Base-by-base conservation (phyloP, 1,139 yeast genomes). In the Suhomyces terraborum region DNA sequence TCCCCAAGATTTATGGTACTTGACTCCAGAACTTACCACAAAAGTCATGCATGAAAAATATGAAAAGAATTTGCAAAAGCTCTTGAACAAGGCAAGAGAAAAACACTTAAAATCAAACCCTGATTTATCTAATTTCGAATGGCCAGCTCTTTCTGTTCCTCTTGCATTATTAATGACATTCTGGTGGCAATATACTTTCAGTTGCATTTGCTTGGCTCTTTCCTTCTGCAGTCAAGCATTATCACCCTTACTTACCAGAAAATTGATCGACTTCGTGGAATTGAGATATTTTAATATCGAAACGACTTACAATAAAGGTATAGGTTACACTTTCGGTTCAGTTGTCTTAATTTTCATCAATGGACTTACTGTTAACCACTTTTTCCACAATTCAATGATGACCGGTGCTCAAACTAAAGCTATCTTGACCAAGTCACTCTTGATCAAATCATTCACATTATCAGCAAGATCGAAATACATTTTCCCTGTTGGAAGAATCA, bases 341-440 rank as follows among this genome's bases (percentile, higher is more conserved):
- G 74, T 68, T 36, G 51, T 59, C 2, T 58, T 73, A 45, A 66
- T 71, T 38, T 64, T 68, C 41, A 45, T 68, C 36, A 72, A 70
- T 49, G 77, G 77, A 12, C 55, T 73, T 41, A 58, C 69, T 32
- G 54, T 71, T 32, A 72, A 73, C 53, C 78, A 73, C 46, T 69
- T 60, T 43, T 71, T 69, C 56, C 75, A 71, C 48, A 61, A 61
- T 42, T 66, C 77, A 29, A 72, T 71, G 77, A 58, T 70, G 38
- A 61, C 71, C n/a, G 78, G 77, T 18, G 77, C 77, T n/a, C 69
- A 66, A 45, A 50, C 62, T 29, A 73, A 71, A 52, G 64, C 73
- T 24, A 60, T 73, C 8, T 57, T 73, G 40, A 69, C 77, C 12
- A 71, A 68, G 43, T 62, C 66, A 4, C 52, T 73, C 18, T 54